phyloP scores from a whole-genome alignment of 2,329 filamentous ascomycete genomes.

The Huntiella omanensis region DNA sequence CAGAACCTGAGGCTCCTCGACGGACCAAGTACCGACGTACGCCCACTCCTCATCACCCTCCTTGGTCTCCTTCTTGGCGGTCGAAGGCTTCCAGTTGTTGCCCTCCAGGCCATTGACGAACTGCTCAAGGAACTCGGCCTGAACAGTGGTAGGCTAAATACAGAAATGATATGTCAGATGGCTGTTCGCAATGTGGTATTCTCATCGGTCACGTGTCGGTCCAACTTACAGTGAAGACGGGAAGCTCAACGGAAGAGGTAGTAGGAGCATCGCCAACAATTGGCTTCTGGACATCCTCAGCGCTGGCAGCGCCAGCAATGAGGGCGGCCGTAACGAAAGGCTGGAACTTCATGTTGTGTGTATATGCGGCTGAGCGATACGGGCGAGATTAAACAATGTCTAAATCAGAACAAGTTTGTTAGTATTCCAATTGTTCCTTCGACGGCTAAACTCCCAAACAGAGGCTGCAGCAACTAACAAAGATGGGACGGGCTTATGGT shows the following conservation, averaged over 20 bases:
- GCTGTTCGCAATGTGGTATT: background rate
- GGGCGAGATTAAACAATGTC: background rate
- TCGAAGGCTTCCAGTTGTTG: conserved; percentile 76
- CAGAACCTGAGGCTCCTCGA: conserved; percentile 79
- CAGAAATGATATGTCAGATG: background rate
- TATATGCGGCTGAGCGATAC: conserved; percentile 18
- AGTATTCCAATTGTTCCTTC: background rate
- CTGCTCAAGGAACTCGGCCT: conserved; percentile 93
- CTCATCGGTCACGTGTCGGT: background rate
- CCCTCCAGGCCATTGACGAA: conserved; percentile 89
- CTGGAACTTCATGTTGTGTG: conserved; percentile 56
- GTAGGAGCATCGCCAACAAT: conserved; percentile 49
- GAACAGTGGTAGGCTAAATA: conserved; percentile 60
- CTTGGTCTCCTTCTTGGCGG: conserved; percentile 78
- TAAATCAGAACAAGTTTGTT: background rate
- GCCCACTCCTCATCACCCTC: conserved; percentile 79
- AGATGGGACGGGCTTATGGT: background rate
- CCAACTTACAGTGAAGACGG: conserved; percentile 68
- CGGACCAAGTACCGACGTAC: conserved; percentile 89
- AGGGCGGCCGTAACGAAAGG: conserved; percentile 57
- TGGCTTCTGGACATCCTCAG: conserved; percentile 12
- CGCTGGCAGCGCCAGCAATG: conserved; percentile 28
- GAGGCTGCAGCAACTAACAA: background rate
- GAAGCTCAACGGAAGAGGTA: conserved; percentile 43
- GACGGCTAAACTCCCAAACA: background rate